Conservation (phyloP, 208 protist genomes). For the Trypanosoma theileri region DNA sequence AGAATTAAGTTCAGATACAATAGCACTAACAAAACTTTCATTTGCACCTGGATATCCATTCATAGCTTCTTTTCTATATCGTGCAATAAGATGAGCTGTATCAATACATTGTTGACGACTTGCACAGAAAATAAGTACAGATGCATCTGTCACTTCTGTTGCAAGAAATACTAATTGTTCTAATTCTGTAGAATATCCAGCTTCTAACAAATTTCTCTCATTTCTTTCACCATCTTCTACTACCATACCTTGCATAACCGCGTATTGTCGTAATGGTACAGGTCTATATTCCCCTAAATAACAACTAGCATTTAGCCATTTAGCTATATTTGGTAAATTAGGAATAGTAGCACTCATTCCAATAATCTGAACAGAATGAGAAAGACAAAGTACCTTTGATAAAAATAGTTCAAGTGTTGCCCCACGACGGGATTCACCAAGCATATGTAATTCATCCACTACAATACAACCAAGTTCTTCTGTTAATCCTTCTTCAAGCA, state of each 20-base stretch:
- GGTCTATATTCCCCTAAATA: constrained; percentile 79
- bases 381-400: constrained; percentile 73
- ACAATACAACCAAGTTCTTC: constrained; percentile 83
- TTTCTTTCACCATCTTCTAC: constrained; percentile 44
- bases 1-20: constrained; percentile 46
- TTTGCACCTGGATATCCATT: constrained; percentile 1
- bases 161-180: constrained; percentile 61
- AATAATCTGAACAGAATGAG: constrained; percentile 75
- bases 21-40: constrained; percentile 20
- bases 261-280: constrained; percentile 75
- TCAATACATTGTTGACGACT: constrained; percentile 76
- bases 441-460: constrained; percentile 96
- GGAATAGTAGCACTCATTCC: constrained; percentile 93
- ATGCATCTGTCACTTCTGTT: constrained; percentile 58
- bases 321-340: constrained; percentile 78
- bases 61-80: constrained; percentile 25
- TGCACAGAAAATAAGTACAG: constrained; percentile 85
- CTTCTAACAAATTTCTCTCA: constrained; percentile 42
- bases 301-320: constrained; percentile 77
- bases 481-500: constrained; percentile 62
- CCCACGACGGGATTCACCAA: constrained; percentile 84
- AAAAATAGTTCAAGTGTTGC: constrained; percentile 87
- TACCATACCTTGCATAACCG: constrained; percentile 59
- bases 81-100: constrained; percentile 63
- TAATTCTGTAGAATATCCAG: constrained; percentile 26